These are phyloP conservation scores for Triangularia verruculosa DNA, from an alignment of 2,329 filamentous ascomycete species.

Conservation along the genomic window DNA sequence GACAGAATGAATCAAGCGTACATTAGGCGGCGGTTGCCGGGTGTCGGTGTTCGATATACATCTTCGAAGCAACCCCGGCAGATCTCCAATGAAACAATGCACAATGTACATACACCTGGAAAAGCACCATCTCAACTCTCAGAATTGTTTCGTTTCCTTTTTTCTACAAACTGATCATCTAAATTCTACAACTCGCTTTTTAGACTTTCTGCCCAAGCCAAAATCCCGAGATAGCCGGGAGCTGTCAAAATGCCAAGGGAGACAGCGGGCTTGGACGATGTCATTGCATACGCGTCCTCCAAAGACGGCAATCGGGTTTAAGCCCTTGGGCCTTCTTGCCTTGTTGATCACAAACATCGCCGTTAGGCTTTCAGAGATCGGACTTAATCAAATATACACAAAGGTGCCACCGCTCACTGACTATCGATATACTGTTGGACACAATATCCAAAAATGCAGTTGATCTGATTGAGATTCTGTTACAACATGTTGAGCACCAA, in stretches of 20 bases:
- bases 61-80: not conserved
- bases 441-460: not conserved
- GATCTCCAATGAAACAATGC: not conserved
- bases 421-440: not conserved
- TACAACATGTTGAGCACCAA: not conserved
- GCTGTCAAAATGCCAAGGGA: not conserved
- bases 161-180: not conserved
- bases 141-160: not conserved
- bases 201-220: not conserved
- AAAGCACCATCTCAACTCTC: not conserved
- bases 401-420: not conserved
- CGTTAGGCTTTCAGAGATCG: not conserved
- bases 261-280: not conserved
- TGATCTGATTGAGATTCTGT: not conserved
- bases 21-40: not conserved
- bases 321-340: too few species aligned
- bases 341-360: not conserved
- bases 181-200: not conserved
- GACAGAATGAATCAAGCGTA: too few species aligned
- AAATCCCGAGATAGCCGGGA: not conserved
- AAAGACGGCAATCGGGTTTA: not conserved
- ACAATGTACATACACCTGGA: not conserved
- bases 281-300: not conserved
- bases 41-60: not conserved
- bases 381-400: not conserved